A percentile compares a stretch with the other conserved stretches of the same genome.
phyloP scores from a whole-genome alignment of 192 early-diverging fungal species.

The Linnemannia schmuckeri region DNA sequence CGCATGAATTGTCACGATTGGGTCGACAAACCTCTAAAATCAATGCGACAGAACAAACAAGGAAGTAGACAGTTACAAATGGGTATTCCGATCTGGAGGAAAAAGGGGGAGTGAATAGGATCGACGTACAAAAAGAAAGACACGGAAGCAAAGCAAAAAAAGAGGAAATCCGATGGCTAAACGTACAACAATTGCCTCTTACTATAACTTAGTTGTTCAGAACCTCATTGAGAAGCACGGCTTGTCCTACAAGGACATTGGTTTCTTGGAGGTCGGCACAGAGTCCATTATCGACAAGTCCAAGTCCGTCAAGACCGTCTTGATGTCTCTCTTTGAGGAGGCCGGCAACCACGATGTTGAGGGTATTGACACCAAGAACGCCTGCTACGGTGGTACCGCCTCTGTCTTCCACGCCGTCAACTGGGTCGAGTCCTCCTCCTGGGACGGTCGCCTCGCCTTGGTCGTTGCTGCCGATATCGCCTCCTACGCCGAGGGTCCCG shows the following conservation, averaged over 20 bases:
- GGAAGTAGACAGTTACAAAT: not conserved
- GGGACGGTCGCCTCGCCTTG: constrained; percentile 94
- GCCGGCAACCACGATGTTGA: constrained; percentile 94
- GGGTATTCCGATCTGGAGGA: not conserved
- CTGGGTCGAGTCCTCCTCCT: constrained; percentile 95
- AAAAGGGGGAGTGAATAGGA: not conserved
- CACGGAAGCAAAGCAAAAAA: not conserved
- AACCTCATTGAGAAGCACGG: constrained; percentile 95
- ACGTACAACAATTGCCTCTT: not conserved
- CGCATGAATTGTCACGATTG: no score
- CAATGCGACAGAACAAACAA: not conserved
- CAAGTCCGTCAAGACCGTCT: constrained; percentile 96
- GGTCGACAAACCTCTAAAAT: not conserved
- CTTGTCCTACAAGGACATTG: constrained; percentile 87
- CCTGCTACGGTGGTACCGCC: constrained; percentile 98
- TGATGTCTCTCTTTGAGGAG: constrained; percentile 96
- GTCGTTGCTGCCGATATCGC: constrained; percentile 97
- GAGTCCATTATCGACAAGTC: constrained; percentile 99
- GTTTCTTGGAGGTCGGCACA: constrained; percentile 96
- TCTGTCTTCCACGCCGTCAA: constrained; percentile 97
- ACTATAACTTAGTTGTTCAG: constrained; percentile 75
- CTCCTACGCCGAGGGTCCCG: constrained; percentile 91
- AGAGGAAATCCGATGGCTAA: not conserved
- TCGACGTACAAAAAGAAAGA: not conserved
- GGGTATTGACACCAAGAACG: constrained; percentile 98